Conservation (phyloP, 139 green algal genomes). For the Volvox reticuliferus region DNA sequence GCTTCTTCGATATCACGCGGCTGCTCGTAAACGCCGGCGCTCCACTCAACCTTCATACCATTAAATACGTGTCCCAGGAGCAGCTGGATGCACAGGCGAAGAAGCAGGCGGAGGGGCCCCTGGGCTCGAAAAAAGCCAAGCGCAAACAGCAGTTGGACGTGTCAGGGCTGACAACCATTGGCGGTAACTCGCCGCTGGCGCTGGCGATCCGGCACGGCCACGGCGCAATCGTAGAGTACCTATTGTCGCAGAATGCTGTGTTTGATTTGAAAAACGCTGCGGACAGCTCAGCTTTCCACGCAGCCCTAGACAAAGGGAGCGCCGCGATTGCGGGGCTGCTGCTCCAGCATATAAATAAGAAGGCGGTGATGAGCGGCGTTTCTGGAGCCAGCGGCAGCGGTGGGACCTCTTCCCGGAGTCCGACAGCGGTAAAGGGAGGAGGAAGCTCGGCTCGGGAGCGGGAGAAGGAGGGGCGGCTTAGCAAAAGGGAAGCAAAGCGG, state of each 20-base stretch:
- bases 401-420: not conserved
- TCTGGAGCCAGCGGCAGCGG: not conserved
- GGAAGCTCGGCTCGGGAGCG: not conserved
- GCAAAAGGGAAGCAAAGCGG: not conserved
- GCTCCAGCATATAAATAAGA: conserved; percentile 60
- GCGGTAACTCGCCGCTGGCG: conserved; percentile 58
- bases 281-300: conserved; percentile 59
- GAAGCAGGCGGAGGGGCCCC: conserved; percentile 10
- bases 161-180: conserved; percentile 57
- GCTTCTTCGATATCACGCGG: conserved; percentile 34
- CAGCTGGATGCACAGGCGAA: conserved; percentile 47
- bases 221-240: conserved; percentile 55
- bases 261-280: conserved; percentile 65
- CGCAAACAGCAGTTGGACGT: conserved; percentile 49
- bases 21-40: conserved; percentile 45
- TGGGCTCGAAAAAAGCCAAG: conserved; percentile 41
- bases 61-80: conserved; percentile 62
- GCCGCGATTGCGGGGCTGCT: conserved; percentile 51
- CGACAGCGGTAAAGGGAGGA: not conserved
- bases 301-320: conserved; percentile 55
- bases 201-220: conserved; percentile 58
- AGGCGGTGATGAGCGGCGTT: not conserved
- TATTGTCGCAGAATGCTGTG: conserved; percentile 53
- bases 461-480: conserved; percentile 4
- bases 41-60: conserved; percentile 58